phyloP scores from a whole-genome alignment of 73 alveolate species.

The Tetrahymena malaccensis region DNA sequence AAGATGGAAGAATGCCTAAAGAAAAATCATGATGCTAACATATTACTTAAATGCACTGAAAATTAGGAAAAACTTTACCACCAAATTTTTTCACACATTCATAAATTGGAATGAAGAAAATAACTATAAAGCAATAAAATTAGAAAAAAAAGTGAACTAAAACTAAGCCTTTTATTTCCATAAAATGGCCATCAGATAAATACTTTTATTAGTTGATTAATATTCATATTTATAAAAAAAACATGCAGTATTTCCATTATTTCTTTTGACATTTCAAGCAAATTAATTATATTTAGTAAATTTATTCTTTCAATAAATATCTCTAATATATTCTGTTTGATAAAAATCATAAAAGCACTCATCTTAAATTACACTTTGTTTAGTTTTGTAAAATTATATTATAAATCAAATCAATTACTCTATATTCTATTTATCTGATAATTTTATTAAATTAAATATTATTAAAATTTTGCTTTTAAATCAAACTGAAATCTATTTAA shows the following conservation, averaged over 20 bases:
- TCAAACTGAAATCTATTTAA: too few species aligned
- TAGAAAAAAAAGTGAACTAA: neutral
- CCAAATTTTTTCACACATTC: neutral
- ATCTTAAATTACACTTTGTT: too few species aligned
- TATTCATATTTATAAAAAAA: neutral
- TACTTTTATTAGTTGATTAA: too few species aligned
- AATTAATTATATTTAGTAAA: too few species aligned
- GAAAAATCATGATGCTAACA: neutral
- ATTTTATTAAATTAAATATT: too few species aligned
- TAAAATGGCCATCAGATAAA: neutral
- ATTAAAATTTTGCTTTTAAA: too few species aligned
- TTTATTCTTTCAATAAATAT: neutral
- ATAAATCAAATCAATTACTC: too few species aligned
- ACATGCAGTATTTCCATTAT: too few species aligned
- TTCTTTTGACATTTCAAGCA: neutral
- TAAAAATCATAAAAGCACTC: too few species aligned
- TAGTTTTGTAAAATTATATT: too few species aligned
- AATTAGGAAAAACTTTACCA: neutral
- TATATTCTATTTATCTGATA: too few species aligned
- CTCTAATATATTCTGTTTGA: too few species aligned
- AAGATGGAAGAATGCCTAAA: neutral
- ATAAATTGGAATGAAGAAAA: neutral
- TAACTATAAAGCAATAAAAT: neutral
- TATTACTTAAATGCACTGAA: neutral
- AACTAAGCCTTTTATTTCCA: neutral